A percentile compares a stretch with the other conserved stretches of the same genome.
Evolutionary conservation across 2,329 filamentous ascomycete species (phyloP).

Genomic region (Neonectria faginata): DNA sequence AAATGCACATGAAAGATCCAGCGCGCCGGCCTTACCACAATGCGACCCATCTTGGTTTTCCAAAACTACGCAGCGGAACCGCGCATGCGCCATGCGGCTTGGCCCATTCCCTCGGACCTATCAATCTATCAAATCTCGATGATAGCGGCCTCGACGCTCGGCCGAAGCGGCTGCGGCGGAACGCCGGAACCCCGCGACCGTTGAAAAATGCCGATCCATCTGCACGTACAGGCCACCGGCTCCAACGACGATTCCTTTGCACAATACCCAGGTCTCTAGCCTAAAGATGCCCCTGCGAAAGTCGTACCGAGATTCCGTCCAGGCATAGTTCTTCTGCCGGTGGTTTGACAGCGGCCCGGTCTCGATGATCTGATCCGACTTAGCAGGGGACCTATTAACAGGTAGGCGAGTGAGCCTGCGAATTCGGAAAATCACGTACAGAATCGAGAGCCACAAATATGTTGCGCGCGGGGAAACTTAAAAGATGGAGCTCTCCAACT

Average conservation of each 20-base stretch:
- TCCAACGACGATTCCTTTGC: neutral
- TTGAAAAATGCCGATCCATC: slow-evolving; percentile 16
- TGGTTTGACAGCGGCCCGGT: slow-evolving; percentile 1
- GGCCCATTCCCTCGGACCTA: neutral
- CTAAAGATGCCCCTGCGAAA: slow-evolving; percentile 4
- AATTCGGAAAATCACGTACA: neutral
- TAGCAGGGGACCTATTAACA: neutral
- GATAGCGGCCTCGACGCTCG: neutral
- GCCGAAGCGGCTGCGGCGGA: slow-evolving; percentile 6
- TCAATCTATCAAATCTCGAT: neutral
- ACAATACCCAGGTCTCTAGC: neutral
- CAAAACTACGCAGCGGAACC: neutral
- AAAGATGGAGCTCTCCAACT: slow-evolving; percentile 1
- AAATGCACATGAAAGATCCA: slow-evolving; percentile 22
- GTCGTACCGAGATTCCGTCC: slow-evolving; percentile 12
- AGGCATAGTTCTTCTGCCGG: slow-evolving; percentile 6
- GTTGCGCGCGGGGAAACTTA: slow-evolving; percentile 8
- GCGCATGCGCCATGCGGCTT: neutral
- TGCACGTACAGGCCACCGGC: slow-evolving; percentile 8
- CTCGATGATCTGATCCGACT: neutral
- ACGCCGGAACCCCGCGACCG: slow-evolving; percentile 16
- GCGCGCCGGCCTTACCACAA: neutral
- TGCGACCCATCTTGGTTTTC: slow-evolving; percentile 6
- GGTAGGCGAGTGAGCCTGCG: neutral
- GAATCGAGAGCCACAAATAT: neutral